Percentiles rank a stretch among this genome's conserved stretches.
These are phyloP conservation scores for Stephania japonica DNA, from an alignment of 164 flowering plant genomes.

Conservation along the genomic window DNA sequence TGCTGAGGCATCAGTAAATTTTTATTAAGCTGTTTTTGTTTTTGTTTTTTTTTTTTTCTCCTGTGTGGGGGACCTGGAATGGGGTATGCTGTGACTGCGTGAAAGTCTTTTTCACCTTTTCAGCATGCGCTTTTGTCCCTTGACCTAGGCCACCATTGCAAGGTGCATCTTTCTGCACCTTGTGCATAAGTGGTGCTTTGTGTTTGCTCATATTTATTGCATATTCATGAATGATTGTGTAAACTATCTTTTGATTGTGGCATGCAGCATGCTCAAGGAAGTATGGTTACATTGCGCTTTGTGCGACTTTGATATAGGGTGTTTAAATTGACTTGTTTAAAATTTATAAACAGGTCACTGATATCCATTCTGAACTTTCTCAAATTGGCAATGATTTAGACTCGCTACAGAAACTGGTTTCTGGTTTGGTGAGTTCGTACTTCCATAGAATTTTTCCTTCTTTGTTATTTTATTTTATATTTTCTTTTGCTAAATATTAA, in stretches of 20 bases:
- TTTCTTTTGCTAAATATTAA: background rate
- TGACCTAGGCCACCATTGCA: too few species aligned
- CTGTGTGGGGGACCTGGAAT: too few species aligned
- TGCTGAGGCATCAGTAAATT: background rate
- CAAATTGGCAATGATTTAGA: conserved; percentile 44
- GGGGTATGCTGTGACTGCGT: too few species aligned
- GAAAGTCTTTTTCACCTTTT: too few species aligned
- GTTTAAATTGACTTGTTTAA: background rate
- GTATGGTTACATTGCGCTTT: background rate
- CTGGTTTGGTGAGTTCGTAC: conserved; percentile 50
- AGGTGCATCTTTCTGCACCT: background rate
- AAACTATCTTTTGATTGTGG: background rate
- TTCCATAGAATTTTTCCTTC: background rate
- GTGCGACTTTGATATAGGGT: background rate
- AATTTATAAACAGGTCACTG: conserved; percentile 51
- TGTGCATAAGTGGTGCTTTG: background rate
- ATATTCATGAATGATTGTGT: background rate
- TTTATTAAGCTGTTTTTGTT: background rate
- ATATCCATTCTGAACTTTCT: conserved; percentile 42
- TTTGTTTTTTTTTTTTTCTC: too few species aligned
- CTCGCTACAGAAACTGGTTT: conserved; percentile 40
- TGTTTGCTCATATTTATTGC: background rate
- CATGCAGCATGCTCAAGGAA: background rate
- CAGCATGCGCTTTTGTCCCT: too few species aligned
- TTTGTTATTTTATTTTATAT: background rate